Conservation (phyloP, 768 basidiomycete species). For the Pholiota molesta region DNA sequence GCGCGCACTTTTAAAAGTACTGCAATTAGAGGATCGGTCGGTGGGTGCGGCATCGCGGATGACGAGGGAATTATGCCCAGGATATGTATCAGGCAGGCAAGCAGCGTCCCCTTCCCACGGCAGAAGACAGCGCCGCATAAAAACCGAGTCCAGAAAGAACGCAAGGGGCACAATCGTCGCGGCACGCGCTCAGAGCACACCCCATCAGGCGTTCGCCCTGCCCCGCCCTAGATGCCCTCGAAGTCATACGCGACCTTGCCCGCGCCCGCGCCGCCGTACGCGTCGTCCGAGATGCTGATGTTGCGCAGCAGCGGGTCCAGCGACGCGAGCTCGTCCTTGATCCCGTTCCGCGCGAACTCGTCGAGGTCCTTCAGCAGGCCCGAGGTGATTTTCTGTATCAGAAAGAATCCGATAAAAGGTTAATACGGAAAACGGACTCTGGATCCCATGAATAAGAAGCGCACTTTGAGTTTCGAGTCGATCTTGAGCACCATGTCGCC, state of each 20-base stretch:
- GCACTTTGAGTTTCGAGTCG: slow-evolving; percentile 83
- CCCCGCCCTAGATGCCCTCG: slow-evolving; percentile 29
- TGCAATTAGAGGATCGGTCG: too few relatives aligned
- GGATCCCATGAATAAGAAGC: slow-evolving; percentile 18
- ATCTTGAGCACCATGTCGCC: slow-evolving; percentile 80
- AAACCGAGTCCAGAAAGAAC: not conserved
- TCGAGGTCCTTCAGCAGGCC: slow-evolving; percentile 84
- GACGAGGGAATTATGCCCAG: not conserved
- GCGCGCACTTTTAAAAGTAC: too few relatives aligned
- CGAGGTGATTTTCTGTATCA: slow-evolving; percentile 78
- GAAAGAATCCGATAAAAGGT: too few relatives aligned
- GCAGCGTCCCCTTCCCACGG: not conserved
- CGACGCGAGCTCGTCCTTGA: slow-evolving; percentile 82
- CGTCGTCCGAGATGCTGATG: slow-evolving; percentile 39
- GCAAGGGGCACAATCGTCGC: not conserved
- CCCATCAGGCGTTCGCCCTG: not conserved
- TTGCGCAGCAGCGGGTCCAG: slow-evolving; percentile 79
- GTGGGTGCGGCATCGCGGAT: too few relatives aligned
- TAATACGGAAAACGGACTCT: too few relatives aligned
- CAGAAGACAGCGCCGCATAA: not conserved
- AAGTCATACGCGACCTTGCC: slow-evolving; percentile 33
- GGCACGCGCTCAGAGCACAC: slow-evolving; percentile 5
- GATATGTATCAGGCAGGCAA: not conserved
- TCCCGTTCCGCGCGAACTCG: slow-evolving; percentile 74
- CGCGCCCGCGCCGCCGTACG: slow-evolving; percentile 21